Evolutionary conservation across 306 rosid species (phyloP), one percentile per base, ranked within the genome.

Genomic region (Nissolia schottii): DNA sequence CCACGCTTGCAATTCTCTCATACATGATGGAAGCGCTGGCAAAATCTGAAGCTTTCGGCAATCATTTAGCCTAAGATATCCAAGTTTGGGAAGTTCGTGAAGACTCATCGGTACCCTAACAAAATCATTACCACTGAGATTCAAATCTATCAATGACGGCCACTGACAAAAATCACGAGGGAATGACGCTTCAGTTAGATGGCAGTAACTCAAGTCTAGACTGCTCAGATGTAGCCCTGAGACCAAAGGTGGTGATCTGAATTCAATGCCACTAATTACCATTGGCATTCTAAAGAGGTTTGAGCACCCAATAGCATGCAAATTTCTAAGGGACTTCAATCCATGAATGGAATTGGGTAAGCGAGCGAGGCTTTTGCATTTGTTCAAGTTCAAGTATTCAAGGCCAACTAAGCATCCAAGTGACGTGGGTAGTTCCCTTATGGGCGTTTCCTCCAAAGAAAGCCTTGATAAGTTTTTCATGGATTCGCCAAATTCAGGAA

Each of bases 321-420:
- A 57, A 69, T 3, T 18, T 38, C 24, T 50, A 25, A 85, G 80
- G 2, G 67, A 76, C 57, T 57, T 76, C 20, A 82, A 51, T 23
- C 66, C 59, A 37, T 28, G 13, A 46, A 79, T 67, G 35, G 80
- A 75, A 34, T 48, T 63, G 23, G 78, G 79, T 71, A 78, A 69
- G 51, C 64, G 55, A 64, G 35, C 37, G 24, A 78, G 82, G 14
- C 35, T 71, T 61, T 63, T 76, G 71, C 86, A 85, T 16, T 72
- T 57, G 18, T 32, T 7, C n/a, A 71, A 64, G 27, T 64, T 2
- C 78, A 78, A 46, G 19, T 4, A 1, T n/a, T 14, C 0, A 71
- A 78, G 82, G 56, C 69, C 65, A 43, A 64, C 53, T 8, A 78
- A 68, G 25, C 59, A 71, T 56, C 82, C 74, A 1, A 78, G 48